phyloP scores from a whole-genome alignment of 495 filamentous ascomycete genomes.

The Lentithecium fluviatile region DNA sequence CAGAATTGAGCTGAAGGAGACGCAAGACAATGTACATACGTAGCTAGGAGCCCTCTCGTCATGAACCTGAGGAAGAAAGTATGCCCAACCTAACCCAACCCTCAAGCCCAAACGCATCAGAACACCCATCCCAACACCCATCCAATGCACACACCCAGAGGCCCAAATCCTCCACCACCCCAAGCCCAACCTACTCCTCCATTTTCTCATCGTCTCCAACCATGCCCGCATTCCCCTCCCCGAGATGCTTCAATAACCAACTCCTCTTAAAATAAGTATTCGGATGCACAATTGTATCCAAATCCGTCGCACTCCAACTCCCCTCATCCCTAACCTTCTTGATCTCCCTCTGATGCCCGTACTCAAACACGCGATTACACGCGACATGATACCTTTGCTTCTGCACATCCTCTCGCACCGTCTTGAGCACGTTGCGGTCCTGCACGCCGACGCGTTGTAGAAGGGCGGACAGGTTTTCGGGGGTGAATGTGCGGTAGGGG shows the following conservation, averaged over 20 bases:
- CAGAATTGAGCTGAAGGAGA: no score
- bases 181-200: constrained; percentile 21
- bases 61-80: no score
- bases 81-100: no score
- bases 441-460: constrained; percentile 73
- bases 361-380: constrained; percentile 95
- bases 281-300: constrained; percentile 95
- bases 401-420: constrained; percentile 83
- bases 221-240: constrained; percentile 40
- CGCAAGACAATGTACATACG: no score
- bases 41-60: no score
- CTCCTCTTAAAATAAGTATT: constrained; percentile 97
- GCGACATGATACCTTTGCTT: constrained; percentile 90
- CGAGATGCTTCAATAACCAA: constrained; percentile 77
- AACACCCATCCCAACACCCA: no score
- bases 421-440: constrained; percentile 73
- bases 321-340: constrained; percentile 82
- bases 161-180: constrained; percentile 1
- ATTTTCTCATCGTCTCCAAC: constrained; percentile 30
- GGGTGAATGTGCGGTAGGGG: constrained; percentile 87
- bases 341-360: constrained; percentile 78
- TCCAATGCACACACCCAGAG: neutral
- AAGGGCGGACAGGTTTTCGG: constrained; percentile 76
- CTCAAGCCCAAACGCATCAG: no score
- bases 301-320: constrained; percentile 70